Evolutionary conservation across 805 yeast genomes (phyloP).

Genomic region (Starmerella roubikii): DNA sequence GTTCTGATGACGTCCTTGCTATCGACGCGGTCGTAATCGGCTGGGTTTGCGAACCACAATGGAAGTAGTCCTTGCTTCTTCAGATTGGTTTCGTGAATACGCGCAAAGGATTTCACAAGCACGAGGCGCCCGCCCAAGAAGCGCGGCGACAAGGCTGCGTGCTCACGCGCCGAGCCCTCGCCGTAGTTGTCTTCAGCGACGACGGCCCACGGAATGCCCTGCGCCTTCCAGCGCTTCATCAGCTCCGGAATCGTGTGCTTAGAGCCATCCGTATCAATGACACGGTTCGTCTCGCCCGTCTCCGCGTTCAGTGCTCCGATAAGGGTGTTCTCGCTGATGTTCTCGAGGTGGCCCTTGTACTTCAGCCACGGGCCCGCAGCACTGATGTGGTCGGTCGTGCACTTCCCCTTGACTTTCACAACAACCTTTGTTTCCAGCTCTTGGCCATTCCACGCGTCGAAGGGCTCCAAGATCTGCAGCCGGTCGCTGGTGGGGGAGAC

Average conservation of each 20-base stretch:
- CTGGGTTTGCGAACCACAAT: constrained; percentile 76
- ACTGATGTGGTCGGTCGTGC: constrained; percentile 96
- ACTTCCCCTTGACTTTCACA: constrained; percentile 90
- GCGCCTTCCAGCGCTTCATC: constrained; percentile 90
- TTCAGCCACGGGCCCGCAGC: constrained; percentile 99
- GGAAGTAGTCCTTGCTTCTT: constrained; percentile 98
- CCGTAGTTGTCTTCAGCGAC: constrained; percentile 97
- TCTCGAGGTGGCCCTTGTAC: constrained; percentile 94
- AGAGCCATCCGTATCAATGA: constrained; percentile 61
- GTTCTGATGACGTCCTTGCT: constrained; percentile 73
- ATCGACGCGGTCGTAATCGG: constrained; percentile 69
- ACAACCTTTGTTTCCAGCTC: constrained; percentile 67
- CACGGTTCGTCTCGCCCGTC: constrained; percentile 88
- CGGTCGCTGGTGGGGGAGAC: constrained; percentile 88
- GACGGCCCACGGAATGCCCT: constrained; percentile 77
- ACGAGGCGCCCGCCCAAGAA: constrained; percentile 85
- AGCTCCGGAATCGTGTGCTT: constrained; percentile 80
- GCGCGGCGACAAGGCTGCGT: constrained; percentile 91
- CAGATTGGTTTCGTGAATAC: constrained; percentile 95
- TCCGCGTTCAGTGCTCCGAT: constrained; percentile 96
- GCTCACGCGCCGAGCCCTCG: constrained; percentile 99
- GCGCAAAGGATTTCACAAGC: constrained; percentile 87
- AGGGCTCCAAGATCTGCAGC: constrained; percentile 81
- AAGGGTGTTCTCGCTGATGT: constrained; percentile 85
- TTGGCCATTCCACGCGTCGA: constrained; percentile 71